Base-by-base conservation (phyloP, 139 green algal genomes). In the Picochlorum costavermella region DNA sequence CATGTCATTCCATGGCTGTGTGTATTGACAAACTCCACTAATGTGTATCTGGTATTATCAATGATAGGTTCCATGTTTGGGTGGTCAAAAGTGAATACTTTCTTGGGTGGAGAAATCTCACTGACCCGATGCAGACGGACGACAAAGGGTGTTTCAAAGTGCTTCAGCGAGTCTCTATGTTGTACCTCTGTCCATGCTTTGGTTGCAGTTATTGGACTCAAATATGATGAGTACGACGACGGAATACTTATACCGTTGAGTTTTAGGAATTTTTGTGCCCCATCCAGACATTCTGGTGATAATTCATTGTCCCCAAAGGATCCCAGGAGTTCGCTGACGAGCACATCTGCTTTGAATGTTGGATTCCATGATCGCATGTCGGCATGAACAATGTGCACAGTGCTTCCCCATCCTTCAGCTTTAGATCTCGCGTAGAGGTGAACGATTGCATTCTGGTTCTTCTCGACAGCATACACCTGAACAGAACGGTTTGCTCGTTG, bases 281-380 rank as follows among this genome's bases (percentile, higher is more conserved):
- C 86, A 56, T 96, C 88, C 36, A 96, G 75, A 69, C 90, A 96
- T 81, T 99, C 94, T 12, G 94, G 94, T 0, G 76, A 91, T 37
- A 99, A 79, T 82, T 99, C 94, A 63, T 99, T 99, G 83, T 98
- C 94, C 4, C 94, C 92, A 71, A 99, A 98, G 3, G 81, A 94
- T 3, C 94, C 94, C 60, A 98, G 76, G 69, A 98, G 82, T 80
- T 98, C 92, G 30, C 79, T 86, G 58, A 87, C 90, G 20, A 98
- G 65, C 61, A 97, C 92, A 76, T 98, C 89, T 10, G 90, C 92
- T 26, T 74, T 67, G 72, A 90, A 79, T 0, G 83, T 77, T 31
- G 84, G 67, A 25, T 86, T 28, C 87, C 86, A 95, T 14, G 70
- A 44, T 1, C 92, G 79, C 90, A 97, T 97, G 78, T 97, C 92